phyloP scores from a whole-genome alignment of 345 rosid species.

The Raphanus raphanistrum region DNA sequence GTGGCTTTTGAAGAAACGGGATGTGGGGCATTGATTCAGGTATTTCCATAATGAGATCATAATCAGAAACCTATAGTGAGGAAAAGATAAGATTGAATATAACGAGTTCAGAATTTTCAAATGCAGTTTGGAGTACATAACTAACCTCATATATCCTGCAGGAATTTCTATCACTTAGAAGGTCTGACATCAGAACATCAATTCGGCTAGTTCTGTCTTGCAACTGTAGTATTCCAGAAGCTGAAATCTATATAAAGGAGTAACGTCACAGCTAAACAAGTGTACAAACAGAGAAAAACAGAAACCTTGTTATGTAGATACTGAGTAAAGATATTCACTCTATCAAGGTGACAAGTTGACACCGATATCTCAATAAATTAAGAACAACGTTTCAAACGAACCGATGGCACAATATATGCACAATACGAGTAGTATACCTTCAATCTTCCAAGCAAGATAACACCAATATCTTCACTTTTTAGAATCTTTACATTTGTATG shows the following conservation, averaged over 20 bases:
- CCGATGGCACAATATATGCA: conserved; percentile 9
- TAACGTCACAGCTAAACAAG: conserved; percentile 16
- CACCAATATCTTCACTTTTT: conserved; percentile 52
- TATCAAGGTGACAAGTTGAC: conserved; percentile 6
- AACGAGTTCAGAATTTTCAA: neutral
- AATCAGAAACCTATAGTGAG: conserved; percentile 62
- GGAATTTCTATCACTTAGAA: conserved; percentile 55
- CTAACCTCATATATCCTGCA: conserved; percentile 64
- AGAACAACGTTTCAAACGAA: neutral
- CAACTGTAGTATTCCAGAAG: conserved; percentile 75
- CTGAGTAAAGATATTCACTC: conserved; percentile 1
- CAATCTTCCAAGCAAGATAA: conserved; percentile 65
- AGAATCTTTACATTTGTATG: conserved; percentile 51
- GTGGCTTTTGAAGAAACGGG: conserved; percentile 34
- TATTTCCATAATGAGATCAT: conserved; percentile 48
- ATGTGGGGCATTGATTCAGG: conserved; percentile 43
- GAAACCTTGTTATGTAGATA: conserved; percentile 12
- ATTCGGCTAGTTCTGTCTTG: conserved; percentile 72
- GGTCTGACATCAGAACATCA: conserved; percentile 65
- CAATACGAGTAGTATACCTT: conserved; percentile 53
- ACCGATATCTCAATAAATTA: conserved; percentile 12
- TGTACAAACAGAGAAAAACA: neutral
- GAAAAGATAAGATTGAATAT: conserved; percentile 13
- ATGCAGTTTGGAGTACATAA: conserved; percentile 4
- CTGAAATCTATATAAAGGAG: conserved; percentile 48